Evolutionary conservation across 1,139 yeast species (phyloP).

Genomic region (Sugiyamaella xylanicola): DNA sequence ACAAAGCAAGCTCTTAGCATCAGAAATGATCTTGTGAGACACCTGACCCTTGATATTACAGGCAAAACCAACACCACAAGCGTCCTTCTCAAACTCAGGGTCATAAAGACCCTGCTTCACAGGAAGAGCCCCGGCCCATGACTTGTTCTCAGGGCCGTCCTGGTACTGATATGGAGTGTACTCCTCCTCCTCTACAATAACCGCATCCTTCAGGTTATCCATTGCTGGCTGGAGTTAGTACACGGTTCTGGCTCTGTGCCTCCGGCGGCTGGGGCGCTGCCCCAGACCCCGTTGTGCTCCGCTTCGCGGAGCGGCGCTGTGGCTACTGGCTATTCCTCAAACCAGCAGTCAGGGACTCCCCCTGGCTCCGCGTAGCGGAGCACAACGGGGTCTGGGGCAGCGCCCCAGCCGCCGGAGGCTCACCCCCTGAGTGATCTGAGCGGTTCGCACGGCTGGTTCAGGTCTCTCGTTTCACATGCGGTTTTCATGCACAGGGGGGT

Average conservation of each 20-base stretch:
- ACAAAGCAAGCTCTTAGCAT: constrained; percentile 79
- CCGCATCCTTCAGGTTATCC: constrained; percentile 26
- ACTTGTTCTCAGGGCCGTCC: constrained; percentile 73
- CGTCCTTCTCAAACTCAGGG: constrained; percentile 93
- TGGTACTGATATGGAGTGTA: constrained; percentile 60
- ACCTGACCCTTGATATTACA: constrained; percentile 88
- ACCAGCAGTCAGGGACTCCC: too few species aligned
- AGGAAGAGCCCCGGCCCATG: constrained; percentile 94
- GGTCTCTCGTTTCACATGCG: not conserved
- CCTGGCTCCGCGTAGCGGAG: too few species aligned
- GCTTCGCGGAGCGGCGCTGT: too few species aligned
- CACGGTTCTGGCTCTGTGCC: too few species aligned
- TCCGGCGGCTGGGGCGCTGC: too few species aligned
- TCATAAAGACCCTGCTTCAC: constrained; percentile 86
- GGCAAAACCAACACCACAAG: constrained; percentile 98
- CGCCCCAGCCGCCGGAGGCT: too few species aligned
- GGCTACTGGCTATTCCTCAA: too few species aligned
- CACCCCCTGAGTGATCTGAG: constrained; percentile 2
- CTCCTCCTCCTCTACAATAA: constrained; percentile 30
- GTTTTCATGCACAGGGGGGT: not conserved
- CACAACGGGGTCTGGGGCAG: too few species aligned
- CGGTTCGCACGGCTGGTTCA: constrained; percentile 2
- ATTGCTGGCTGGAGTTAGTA: too few species aligned
- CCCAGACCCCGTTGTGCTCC: too few species aligned
- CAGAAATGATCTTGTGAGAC: constrained; percentile 91